Evolutionary conservation across 2,329 filamentous ascomycete genomes (phyloP).

Genomic region (Chaetomium globosum): DNA sequence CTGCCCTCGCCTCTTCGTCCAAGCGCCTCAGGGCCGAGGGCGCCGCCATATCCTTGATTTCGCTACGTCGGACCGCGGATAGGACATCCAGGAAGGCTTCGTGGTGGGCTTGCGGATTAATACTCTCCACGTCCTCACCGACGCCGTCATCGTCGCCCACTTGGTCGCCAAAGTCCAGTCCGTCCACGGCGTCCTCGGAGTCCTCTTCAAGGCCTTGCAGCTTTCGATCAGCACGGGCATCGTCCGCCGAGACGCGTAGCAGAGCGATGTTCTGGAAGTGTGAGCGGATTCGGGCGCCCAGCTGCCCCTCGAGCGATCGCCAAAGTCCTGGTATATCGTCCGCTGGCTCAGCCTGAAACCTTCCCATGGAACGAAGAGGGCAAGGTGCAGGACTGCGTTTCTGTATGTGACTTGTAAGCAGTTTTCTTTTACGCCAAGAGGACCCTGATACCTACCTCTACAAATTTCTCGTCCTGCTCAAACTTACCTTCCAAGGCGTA

Average conservation of each 20-base stretch:
- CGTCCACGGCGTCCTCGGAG: not conserved
- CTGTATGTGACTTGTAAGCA: not conserved
- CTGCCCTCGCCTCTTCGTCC: conserved; percentile 12
- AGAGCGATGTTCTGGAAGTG: conserved; percentile 13
- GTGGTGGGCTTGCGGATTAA: not conserved
- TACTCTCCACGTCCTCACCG: not conserved
- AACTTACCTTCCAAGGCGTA: no score
- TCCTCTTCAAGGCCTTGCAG: conserved; percentile 9
- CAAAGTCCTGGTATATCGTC: conserved; percentile 15
- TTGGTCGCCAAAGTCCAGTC: not conserved
- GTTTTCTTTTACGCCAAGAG: not conserved
- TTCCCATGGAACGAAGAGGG: conserved; percentile 12
- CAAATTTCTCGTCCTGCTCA: no score
- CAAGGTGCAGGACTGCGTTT: conserved; percentile 9
- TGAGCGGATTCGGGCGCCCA: conserved; percentile 12
- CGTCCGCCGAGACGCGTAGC: conserved; percentile 16
- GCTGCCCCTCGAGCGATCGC: conserved; percentile 8
- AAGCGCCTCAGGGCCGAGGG: conserved; percentile 8
- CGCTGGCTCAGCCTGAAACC: conserved; percentile 3
- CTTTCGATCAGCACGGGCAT: conserved; percentile 16
- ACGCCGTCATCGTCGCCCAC: not conserved
- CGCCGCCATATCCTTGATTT: not conserved
- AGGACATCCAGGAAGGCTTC: conserved; percentile 5
- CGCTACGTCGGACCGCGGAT: not conserved
- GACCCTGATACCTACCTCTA: no score